Evolutionary conservation across 305 asterid species (phyloP), one percentile per base, ranked within the genome.

Genomic region (Rubia tinctorum): DNA sequence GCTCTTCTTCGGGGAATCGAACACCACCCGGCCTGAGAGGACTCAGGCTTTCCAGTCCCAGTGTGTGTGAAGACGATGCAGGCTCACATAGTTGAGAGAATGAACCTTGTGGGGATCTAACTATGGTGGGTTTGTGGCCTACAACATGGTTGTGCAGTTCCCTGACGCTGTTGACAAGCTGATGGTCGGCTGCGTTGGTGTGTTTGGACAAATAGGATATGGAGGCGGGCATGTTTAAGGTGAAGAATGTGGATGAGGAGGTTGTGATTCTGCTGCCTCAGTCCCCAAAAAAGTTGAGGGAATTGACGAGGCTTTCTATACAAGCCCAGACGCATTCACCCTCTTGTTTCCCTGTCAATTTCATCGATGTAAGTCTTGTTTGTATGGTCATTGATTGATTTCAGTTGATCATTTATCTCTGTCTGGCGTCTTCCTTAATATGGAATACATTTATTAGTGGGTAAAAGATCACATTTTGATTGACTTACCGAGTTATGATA

Each of bases 51-150:
- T 91, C 77, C 97, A 91, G 78, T 93, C 95, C 11, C 79, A 76
- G 86, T 86, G 93, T 80, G 76, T 90, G 86, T 84, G 86, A 73
- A 84, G 84, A 81, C 90, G 51, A 80, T 92, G 95, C 95, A 75
- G 85, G 82, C 68, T 71, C 79, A 77, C 72, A 91, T 92, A n/a
- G 93, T 88, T 68, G 45, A 63, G 22, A 78, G 71, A 73, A 82
- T 90, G 92, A 76, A 69, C 68, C 79, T 88, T 40, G 95, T 87
- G 62, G 97, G 97, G 64, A 81, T 90, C 66, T n/a, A 91, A 95
- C 82, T 91, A 91, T 85, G 96, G 97, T 25, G 97, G 97, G 2
- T 91, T 91, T 76, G 97, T 91, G 68, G 96, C 84, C 25, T 91
- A 88, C 82, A 86, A 88, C 74, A 78, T 91, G 87, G 93, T 91